These are phyloP conservation scores for Aspergillus kassunensis DNA, from an alignment of 495 filamentous ascomycete genomes.

Conservation along the genomic window DNA sequence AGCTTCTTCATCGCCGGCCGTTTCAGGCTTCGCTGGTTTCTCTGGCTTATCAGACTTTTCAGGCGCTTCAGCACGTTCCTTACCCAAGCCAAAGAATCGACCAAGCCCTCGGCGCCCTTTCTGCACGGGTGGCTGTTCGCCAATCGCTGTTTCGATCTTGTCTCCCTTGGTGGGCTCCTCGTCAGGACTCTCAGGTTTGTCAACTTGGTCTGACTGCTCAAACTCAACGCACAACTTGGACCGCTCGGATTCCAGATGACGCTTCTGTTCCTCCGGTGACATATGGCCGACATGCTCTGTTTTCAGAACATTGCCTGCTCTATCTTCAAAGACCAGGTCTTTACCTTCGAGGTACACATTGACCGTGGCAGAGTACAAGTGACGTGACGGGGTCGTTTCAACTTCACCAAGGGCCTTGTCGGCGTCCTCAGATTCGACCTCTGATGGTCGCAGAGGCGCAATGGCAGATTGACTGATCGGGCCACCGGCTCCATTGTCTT, in stretches of 20 bases:
- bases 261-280: conserved; percentile 42
- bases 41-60: too few species aligned
- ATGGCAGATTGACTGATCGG: conserved; percentile 92
- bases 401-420: conserved; percentile 26
- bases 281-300: conserved; percentile 42
- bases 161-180: conserved; percentile 39
- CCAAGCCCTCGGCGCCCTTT: conserved; percentile 35
- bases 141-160: conserved; percentile 34
- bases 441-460: conserved; percentile 57
- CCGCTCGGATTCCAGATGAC: conserved; percentile 54
- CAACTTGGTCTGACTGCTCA: conserved; percentile 38
- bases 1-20: conserved; percentile 16
- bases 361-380: conserved; percentile 36
- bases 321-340: conserved; percentile 78
- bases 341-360: conserved; percentile 81
- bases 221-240: conserved; percentile 48
- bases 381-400: conserved; percentile 35
- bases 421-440: conserved; percentile 19
- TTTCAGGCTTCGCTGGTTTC: too few species aligned
- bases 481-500: conserved; percentile 74
- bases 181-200: conserved; percentile 38
- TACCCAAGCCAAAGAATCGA: conserved; percentile 41
- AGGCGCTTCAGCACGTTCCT: conserved; percentile 17
- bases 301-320: conserved; percentile 79
- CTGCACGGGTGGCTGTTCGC: conserved; percentile 28